phyloP scores from a whole-genome alignment of 2,329 filamentous ascomycete genomes.

The Monosporascus sp. region DNA sequence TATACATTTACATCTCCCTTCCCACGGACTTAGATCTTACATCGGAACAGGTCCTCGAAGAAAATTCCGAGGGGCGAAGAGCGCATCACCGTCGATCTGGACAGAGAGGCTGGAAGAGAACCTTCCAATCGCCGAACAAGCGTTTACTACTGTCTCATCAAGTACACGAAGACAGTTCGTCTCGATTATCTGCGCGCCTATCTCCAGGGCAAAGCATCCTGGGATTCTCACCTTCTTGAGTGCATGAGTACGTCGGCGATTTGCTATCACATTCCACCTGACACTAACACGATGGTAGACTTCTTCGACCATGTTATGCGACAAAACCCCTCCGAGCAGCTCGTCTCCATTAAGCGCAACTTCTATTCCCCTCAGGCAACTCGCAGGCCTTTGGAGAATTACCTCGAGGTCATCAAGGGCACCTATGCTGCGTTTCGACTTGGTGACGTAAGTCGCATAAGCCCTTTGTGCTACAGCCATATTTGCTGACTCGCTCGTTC shows the following conservation, averaged over 20 bases:
- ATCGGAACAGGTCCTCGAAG: conserved; percentile 29
- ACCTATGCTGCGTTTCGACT: conserved; percentile 82
- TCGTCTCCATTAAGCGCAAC: conserved; percentile 71
- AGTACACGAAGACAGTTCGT: conserved; percentile 61
- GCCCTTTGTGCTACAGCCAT: conserved; percentile 4
- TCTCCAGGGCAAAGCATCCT: conserved; percentile 52
- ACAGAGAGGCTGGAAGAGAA: conserved; percentile 32
- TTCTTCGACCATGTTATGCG: conserved; percentile 89
- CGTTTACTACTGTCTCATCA: conserved; percentile 55
- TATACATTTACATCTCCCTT: neutral
- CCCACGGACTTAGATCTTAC: conserved; percentile 6
- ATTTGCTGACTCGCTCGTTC: conserved; percentile 1
- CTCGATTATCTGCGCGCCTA: conserved; percentile 63
- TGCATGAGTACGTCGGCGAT: conserved; percentile 57
- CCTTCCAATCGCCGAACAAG: conserved; percentile 30
- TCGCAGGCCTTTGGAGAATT: conserved; percentile 52
- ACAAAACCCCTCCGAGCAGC: conserved; percentile 63
- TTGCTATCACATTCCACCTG: neutral
- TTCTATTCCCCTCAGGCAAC: conserved; percentile 63
- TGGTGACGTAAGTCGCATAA: conserved; percentile 45
- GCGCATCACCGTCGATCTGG: conserved; percentile 64
- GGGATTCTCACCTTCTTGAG: conserved; percentile 66
- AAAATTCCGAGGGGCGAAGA: conserved; percentile 42
- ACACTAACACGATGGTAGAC: conserved; percentile 34
- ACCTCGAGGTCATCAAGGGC: conserved; percentile 78